Conservation (phyloP, 345 rosid genomes). For the Nephelium lappaceum region DNA sequence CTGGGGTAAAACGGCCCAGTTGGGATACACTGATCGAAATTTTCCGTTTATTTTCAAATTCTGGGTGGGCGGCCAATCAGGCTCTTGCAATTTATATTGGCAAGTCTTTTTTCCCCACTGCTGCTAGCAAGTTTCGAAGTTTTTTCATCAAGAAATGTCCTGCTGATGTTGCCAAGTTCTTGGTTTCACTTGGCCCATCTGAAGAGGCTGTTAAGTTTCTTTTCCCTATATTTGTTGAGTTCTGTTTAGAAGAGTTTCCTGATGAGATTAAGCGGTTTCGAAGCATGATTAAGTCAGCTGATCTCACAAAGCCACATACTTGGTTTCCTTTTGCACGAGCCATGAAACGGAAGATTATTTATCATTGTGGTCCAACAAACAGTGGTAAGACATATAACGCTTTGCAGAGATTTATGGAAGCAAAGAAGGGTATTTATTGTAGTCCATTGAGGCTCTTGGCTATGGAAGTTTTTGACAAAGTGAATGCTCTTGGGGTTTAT, state of each 20-base stretch:
- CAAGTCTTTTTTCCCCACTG: constrained; percentile 80
- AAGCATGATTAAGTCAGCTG: constrained; percentile 70
- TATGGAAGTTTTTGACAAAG: constrained; percentile 99
- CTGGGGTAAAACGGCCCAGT: constrained; percentile 40
- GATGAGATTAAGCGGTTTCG: constrained; percentile 70
- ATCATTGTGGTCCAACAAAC: constrained; percentile 97
- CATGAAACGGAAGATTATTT: constrained; percentile 84
- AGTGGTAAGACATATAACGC: constrained; percentile 96
- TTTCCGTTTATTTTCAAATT: constrained; percentile 50
- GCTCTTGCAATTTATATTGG: constrained; percentile 88
- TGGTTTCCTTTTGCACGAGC: constrained; percentile 96
- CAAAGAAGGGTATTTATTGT: constrained; percentile 83
- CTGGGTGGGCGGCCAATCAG: constrained; percentile 89
- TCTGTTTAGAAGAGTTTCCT: constrained; percentile 74
- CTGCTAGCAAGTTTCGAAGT: constrained; percentile 48
- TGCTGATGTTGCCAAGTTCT: constrained; percentile 42
- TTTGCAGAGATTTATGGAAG: constrained; percentile 87
- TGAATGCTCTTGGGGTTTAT: constrained; percentile 79
- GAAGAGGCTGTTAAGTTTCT: constrained; percentile 71
- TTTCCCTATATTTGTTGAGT: constrained; percentile 87
- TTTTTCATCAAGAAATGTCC: constrained; percentile 60
- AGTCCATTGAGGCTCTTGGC: constrained; percentile 95
- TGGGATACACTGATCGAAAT: constrained; percentile 50
- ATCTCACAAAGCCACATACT: constrained; percentile 80
- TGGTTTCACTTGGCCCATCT: constrained; percentile 67